Evolutionary conservation across 441 rosid genomes (phyloP).

Genomic region (Eruca vesicaria): DNA sequence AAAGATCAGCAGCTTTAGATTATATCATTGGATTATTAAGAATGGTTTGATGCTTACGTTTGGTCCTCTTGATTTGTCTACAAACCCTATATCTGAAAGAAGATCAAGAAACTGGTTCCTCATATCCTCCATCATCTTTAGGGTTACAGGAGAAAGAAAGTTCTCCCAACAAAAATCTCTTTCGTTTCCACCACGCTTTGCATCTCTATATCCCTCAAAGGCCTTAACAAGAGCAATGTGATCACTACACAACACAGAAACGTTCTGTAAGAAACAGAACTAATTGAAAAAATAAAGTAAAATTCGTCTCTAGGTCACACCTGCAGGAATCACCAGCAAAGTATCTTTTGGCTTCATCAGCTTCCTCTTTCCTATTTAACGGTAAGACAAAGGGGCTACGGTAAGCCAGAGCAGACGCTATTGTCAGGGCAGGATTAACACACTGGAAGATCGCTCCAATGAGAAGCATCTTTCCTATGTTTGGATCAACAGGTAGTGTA

Average conservation of each 20-base stretch:
- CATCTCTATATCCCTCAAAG: conserved; percentile 77
- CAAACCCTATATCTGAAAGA: conserved; percentile 83
- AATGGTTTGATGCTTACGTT: conserved; percentile 52
- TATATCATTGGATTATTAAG: neutral
- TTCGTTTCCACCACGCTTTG: conserved; percentile 66
- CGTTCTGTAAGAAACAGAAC: conserved; percentile 11
- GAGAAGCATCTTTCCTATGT: conserved; percentile 95
- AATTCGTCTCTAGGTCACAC: conserved; percentile 33
- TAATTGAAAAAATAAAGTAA: neutral
- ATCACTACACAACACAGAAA: conserved; percentile 62
- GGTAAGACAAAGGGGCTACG: conserved; percentile 95
- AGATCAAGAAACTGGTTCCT: conserved; percentile 87
- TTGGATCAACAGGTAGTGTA: conserved; percentile 85
- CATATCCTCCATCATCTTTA: conserved; percentile 96
- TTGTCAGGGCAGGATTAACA: conserved; percentile 92
- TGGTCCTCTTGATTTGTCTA: conserved; percentile 77
- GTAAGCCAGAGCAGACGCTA: conserved; percentile 92
- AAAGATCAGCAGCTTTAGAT: neutral
- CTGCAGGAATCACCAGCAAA: conserved; percentile 98
- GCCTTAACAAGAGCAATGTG: conserved; percentile 95
- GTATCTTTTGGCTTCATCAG: conserved; percentile 82
- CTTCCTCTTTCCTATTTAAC: conserved; percentile 73
- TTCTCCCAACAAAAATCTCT: conserved; percentile 84
- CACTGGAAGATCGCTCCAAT: conserved; percentile 93
- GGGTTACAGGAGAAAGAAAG: conserved; percentile 74